These are phyloP conservation scores for Acacia pycnantha DNA, from an alignment of 331 rosid genomes.

Conservation along the genomic window DNA sequence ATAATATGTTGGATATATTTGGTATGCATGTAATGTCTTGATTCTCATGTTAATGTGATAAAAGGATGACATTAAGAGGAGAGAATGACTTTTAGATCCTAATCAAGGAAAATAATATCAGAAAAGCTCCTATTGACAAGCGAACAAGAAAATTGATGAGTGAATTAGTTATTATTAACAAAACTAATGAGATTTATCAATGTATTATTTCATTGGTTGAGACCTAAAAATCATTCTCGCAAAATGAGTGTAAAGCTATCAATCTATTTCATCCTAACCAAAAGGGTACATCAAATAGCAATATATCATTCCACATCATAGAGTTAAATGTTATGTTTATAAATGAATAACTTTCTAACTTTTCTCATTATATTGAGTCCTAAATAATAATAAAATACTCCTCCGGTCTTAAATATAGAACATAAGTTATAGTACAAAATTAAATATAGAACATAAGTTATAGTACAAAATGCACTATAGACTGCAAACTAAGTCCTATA, in stretches of 20 bases:
- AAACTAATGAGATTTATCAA: no score
- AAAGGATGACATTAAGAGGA: background rate
- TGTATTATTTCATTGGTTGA: no score
- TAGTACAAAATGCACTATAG: no score
- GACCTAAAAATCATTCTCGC: no score
- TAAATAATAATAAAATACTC: background rate
- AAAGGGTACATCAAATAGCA: background rate
- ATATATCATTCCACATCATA: background rate
- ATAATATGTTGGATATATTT: background rate
- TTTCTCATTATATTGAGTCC: background rate
- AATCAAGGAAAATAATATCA: no score
- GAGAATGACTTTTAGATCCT: no score
- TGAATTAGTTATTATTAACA: no score
- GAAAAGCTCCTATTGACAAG: background rate
- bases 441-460: no score
- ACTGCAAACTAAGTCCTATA: no score
- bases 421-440: no score
- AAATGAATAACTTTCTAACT: background rate
- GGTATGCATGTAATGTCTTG: background rate
- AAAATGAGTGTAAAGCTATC: background rate
- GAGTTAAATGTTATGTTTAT: background rate
- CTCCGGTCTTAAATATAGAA: no score
- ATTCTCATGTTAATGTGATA: background rate
- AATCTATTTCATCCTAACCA: background rate
- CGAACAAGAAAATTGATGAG: no score